phyloP scores from a whole-genome alignment of 441 rosid species.

The Flueggea neowawraea region DNA sequence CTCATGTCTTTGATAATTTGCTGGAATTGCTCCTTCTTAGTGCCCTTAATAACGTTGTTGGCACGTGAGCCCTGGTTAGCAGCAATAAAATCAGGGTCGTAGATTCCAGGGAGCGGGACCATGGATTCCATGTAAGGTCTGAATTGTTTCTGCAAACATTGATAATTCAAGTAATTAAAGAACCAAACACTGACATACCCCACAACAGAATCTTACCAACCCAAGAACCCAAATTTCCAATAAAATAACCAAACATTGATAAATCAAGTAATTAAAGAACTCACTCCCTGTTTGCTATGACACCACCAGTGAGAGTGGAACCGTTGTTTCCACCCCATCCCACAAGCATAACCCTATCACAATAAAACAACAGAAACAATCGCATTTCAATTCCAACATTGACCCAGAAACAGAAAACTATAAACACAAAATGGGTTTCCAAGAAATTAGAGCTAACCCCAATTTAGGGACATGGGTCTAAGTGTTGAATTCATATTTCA shows the following conservation, averaged over 20 bases:
- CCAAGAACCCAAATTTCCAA: background rate
- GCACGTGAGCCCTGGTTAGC: constrained; percentile 98
- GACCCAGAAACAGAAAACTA: constrained; percentile 3
- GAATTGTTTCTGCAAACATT: constrained; percentile 61
- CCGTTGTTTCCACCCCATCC: constrained; percentile 99
- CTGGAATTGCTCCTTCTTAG: constrained; percentile 80
- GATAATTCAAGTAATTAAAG: no score
- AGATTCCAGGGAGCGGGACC: constrained; percentile 95
- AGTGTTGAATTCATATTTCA: constrained; percentile 88
- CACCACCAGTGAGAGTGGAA: constrained; percentile 80
- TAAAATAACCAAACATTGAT: background rate
- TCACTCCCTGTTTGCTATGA: constrained; percentile 89
- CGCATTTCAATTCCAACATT: constrained; percentile 5
- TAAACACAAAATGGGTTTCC: background rate
- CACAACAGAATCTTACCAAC: constrained; percentile 2
- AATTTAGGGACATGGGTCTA: constrained; percentile 76
- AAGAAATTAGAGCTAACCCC: constrained; percentile 42
- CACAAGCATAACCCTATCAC: constrained; percentile 82
- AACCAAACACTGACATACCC: background rate
- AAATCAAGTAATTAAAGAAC: constrained; percentile 14
- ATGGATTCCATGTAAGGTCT: constrained; percentile 94
- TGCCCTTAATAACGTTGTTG: constrained; percentile 73
- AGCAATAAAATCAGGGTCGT: constrained; percentile 86
- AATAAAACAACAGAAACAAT: background rate
- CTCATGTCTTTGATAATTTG: constrained; percentile 80